Percentiles rank a stretch among this genome's conserved stretches.
phyloP scores from a whole-genome alignment of 2,329 filamentous ascomycete species.

The Passalora sequoiae region DNA sequence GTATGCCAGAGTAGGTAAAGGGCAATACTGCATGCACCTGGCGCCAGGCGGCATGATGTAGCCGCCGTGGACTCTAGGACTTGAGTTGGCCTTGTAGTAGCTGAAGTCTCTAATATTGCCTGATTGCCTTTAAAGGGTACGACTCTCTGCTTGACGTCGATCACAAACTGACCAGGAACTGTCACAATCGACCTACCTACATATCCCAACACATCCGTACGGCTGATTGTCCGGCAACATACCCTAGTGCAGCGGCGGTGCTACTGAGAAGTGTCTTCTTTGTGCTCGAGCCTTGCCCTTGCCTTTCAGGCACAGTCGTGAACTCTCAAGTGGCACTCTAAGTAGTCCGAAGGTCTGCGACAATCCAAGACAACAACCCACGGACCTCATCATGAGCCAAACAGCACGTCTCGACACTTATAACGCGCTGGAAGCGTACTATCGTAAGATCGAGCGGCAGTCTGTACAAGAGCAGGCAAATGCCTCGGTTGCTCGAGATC shows the following conservation, averaged over 20 bases:
- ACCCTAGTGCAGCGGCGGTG: not conserved
- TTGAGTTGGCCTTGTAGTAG: no score
- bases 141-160: not conserved
- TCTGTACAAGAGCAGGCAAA: not conserved
- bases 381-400: slow-evolving; percentile 4
- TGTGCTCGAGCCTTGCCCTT: no score
- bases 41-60: no score
- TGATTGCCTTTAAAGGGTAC: no score
- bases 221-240: not conserved
- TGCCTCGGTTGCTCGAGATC: not conserved
- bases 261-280: not conserved
- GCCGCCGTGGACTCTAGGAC: no score
- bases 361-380: no score
- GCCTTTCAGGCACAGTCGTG: no score
- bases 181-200: not conserved
- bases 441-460: slow-evolving; percentile 1
- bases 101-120: no score
- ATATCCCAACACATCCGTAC: not conserved
- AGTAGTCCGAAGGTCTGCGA: no score
- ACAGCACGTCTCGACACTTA: not conserved
- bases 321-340: no score
- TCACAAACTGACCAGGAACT: not conserved
- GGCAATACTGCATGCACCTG: no score
- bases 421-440: slow-evolving; percentile 1
- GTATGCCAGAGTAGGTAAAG: no score